Base-by-base conservation (phyloP, 2,329 filamentous ascomycete species). In the Mycocentrospora acerina region DNA sequence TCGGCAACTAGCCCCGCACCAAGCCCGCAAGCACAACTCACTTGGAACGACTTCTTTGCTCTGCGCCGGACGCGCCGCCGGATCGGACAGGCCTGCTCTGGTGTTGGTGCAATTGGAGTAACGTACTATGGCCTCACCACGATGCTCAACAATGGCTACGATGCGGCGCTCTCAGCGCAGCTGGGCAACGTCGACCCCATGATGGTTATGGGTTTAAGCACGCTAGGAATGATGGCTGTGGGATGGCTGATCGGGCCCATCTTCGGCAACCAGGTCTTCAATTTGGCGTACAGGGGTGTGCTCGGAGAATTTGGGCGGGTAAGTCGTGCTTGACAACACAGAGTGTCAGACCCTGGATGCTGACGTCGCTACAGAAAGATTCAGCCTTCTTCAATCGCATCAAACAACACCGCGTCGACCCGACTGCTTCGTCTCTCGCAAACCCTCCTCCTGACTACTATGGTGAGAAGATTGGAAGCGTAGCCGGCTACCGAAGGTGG, bases 391-490 rank as follows among this genome's bases (percentile, higher is more conserved):
- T 91, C 69, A 81, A 84, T 45, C 81, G 91, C 52, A 88, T 98
- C 71, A 93, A 90, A 76, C 88, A 85, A 69, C 86, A 93, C 73
- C 83, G 93, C 17, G 91, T 95, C 46, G 91, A 98, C 66, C 91
- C 93, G 3, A 86, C 84, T 12, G 85, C 86, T 37, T 94, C 90
- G 47, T 95, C 88, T 27, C 84, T 93, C 55, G 81, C 88, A 35
- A 97, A 97, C 72, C 93, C 93, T 13, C 88, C 95, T 1, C 90
- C 91, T 29, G 93, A 98, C 67, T 98, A 95, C 71, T 98, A 98
- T 62, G 93, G 93, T 58, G 93, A 98, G 74, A 97, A 96, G 78
- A 95, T 98, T 58, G 88, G 87, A 35, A 95, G 90, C 59, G 89
- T 97, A 15, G 78, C 83, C 37, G 90, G 88, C 31, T 98, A 97